These are phyloP conservation scores for Microstroma glucosiphilum DNA, from an alignment of 1,284 basidiomycete species.

Conservation along the genomic window DNA sequence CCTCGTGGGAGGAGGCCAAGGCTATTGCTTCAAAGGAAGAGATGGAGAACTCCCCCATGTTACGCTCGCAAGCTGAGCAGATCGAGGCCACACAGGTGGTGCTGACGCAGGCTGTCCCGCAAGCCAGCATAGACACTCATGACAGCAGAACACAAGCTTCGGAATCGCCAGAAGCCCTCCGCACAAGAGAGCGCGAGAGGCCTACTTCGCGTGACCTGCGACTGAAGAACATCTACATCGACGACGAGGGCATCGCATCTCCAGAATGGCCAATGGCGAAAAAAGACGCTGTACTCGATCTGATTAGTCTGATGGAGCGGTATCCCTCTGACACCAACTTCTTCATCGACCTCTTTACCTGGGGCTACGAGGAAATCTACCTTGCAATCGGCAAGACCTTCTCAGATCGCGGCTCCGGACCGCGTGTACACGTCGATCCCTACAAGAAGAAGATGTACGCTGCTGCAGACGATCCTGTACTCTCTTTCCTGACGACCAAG, in stretches of 20 bases:
- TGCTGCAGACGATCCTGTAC: neutral
- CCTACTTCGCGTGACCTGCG: slow-evolving; percentile 23
- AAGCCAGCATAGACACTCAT: neutral
- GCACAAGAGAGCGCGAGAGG: neutral
- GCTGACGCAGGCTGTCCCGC: neutral
- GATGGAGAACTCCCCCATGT: neutral
- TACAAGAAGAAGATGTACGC: slow-evolving; percentile 12
- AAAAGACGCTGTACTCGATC: slow-evolving; percentile 55
- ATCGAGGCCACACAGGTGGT: slow-evolving; percentile 5
- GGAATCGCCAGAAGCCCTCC: neutral
- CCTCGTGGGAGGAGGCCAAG: slow-evolving; percentile 51
- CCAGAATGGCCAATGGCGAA: slow-evolving; percentile 21
- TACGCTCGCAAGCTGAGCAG: slow-evolving; percentile 1
- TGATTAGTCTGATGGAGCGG: slow-evolving; percentile 58
- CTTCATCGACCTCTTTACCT: slow-evolving; percentile 87
- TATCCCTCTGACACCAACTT: slow-evolving; percentile 63
- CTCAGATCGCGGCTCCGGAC: neutral
- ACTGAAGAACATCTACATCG: slow-evolving; percentile 76
- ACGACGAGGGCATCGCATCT: slow-evolving; percentile 61
- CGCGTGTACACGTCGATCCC: slow-evolving; percentile 14
- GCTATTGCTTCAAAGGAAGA: neutral
- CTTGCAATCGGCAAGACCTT: slow-evolving; percentile 6
- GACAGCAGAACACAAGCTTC: neutral
- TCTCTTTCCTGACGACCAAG: neutral
- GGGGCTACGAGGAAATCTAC: slow-evolving; percentile 50